These are phyloP conservation scores for Intubia oerlemansii DNA, from an alignment of 2,329 filamentous ascomycete genomes.

Conservation along the genomic window DNA sequence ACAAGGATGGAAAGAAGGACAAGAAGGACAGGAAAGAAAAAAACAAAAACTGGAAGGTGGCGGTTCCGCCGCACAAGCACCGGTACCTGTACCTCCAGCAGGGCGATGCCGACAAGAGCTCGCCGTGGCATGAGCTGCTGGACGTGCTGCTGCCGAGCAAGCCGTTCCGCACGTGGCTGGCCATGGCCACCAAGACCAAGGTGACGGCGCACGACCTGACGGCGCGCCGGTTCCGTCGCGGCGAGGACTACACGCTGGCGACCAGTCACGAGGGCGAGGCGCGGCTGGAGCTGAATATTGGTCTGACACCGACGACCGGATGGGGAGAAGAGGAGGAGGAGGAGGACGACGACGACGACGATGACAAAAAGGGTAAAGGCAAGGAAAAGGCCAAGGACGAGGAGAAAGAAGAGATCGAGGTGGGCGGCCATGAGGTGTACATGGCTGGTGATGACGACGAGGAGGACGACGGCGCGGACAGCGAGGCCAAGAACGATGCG, in stretches of 20 bases:
- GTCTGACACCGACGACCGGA: conserved; percentile 63
- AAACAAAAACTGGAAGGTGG: conserved; percentile 72
- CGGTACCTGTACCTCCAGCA: conserved; percentile 66
- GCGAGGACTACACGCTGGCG: conserved; percentile 81
- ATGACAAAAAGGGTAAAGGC: conserved; percentile 7
- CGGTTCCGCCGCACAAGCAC: conserved; percentile 84
- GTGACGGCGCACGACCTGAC: conserved; percentile 56
- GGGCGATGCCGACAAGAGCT: conserved; percentile 19
- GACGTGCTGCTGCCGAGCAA: conserved; percentile 65
- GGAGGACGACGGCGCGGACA: conserved; percentile 45
- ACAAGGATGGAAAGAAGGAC: conserved; percentile 28
- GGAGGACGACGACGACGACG: conserved; percentile 20
- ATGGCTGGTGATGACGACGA: conserved; percentile 71
- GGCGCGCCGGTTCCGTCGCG: conserved; percentile 71
- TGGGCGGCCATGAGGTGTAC: conserved; percentile 72
- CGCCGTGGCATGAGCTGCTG: conserved; percentile 55
- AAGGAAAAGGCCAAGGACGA: conserved; percentile 7
- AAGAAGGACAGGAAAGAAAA: no score
- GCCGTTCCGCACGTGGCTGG: conserved; percentile 78
- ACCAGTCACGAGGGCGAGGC: conserved; percentile 61
- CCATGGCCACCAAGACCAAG: conserved; percentile 55
- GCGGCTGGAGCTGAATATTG: conserved; percentile 69
- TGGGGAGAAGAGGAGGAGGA: conserved; percentile 45
- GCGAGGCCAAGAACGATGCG: conserved; percentile 62
- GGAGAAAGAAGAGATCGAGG: conserved; percentile 15